Evolutionary conservation across 2,329 filamentous ascomycete genomes (phyloP).

Genomic region (Colletotrichum cereale): DNA sequence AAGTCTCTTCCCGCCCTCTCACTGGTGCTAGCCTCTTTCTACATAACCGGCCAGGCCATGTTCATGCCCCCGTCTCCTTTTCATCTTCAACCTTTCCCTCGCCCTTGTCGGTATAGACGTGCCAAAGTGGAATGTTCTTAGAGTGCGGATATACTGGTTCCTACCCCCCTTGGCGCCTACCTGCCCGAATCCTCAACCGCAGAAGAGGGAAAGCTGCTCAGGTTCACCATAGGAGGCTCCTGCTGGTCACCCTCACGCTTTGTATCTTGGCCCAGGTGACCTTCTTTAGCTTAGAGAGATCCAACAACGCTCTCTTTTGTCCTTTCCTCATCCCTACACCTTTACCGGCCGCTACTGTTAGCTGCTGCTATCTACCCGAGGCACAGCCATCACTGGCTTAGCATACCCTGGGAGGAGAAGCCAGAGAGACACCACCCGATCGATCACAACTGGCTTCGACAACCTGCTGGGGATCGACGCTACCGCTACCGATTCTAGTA

Average conservation of each 20-base stretch:
- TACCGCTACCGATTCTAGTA: conserved; percentile 32
- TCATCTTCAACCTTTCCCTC: conserved; percentile 4
- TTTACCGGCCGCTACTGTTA: not conserved
- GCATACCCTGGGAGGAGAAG: conserved; percentile 6
- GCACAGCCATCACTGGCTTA: conserved; percentile 5
- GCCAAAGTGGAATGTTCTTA: conserved; percentile 13
- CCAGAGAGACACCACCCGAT: conserved; percentile 4
- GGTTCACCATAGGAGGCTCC: not conserved
- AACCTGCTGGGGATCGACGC: conserved; percentile 29
- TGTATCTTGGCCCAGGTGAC: not conserved
- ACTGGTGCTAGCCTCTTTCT: conserved; percentile 21
- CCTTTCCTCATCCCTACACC: not conserved
- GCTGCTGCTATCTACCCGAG: not conserved
- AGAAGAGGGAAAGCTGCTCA: not conserved
- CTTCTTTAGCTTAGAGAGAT: not conserved
- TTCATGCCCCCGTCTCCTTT: conserved; percentile 17
- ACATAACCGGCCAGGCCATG: conserved; percentile 20
- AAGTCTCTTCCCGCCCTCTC: not conserved
- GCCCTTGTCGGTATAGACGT: conserved; percentile 12
- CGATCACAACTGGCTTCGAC: conserved; percentile 16
- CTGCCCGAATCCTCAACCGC: conserved; percentile 9
- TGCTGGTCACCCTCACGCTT: conserved; percentile 1
- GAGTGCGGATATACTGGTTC: not conserved
- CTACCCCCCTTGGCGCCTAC: not conserved
- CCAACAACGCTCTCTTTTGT: not conserved